Conservation (phyloP, 139 green algal genomes). For the Yamagishiella unicocca region DNA sequence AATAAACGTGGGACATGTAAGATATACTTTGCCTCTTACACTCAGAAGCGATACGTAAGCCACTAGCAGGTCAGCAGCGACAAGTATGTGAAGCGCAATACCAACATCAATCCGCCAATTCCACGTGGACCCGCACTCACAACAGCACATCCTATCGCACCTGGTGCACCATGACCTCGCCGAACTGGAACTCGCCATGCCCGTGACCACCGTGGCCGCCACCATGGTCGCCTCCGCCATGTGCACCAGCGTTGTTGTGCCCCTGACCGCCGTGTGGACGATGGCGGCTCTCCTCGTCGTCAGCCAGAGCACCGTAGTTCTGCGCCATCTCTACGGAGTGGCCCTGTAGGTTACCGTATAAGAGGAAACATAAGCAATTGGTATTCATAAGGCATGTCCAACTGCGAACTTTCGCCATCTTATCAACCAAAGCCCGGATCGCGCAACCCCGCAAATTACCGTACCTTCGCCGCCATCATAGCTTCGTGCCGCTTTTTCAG, state of each 20-base stretch:
- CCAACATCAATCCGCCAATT: not conserved
- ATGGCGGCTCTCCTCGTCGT: conserved; percentile 40
- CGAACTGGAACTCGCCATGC: conserved; percentile 87
- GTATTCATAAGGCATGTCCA: not conserved
- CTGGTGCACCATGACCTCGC: conserved; percentile 67
- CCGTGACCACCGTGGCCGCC: conserved; percentile 37
- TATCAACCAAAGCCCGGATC: no score
- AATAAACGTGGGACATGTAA: not conserved
- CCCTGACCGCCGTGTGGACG: not conserved
- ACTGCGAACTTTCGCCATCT: no score
- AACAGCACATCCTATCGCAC: not conserved
- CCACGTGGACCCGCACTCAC: not conserved
- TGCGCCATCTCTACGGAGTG: conserved; percentile 23
- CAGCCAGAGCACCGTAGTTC: conserved; percentile 15
- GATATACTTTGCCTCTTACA: not conserved
- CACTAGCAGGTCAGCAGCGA: not conserved
- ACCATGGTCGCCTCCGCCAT: not conserved
- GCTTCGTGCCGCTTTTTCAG: conserved; percentile 88
- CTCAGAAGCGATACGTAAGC: not conserved
- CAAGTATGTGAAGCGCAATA: not conserved
- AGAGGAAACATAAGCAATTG: not conserved
- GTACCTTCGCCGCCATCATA: conserved; percentile 23
- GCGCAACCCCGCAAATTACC: no score
- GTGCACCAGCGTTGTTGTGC: not conserved
- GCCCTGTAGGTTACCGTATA: not conserved